Base-by-base conservation (phyloP, 2,329 filamentous ascomycete species). In the Diaporthe citrichinensis region DNA sequence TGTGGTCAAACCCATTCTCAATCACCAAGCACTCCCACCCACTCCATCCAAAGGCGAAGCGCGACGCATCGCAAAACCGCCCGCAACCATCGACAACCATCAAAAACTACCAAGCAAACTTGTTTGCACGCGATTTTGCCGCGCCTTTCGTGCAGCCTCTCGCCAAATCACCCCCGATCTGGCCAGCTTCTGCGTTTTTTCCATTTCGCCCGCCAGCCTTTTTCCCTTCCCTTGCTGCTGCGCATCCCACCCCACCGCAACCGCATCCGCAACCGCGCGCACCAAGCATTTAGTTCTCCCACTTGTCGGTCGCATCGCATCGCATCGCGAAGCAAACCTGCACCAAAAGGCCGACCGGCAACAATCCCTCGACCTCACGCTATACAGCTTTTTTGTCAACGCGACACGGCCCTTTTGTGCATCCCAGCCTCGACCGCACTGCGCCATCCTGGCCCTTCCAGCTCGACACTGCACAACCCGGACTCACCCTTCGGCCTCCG, bases 31-130 rank as follows among this genome's bases (percentile, higher is more conserved):
- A 71, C 69, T 75, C 71, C 73, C 75, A 61, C 71, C 74, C 72
- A 76, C 85, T 84, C 85, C 85, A 86, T 85, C 85, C 84, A 85
- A 84, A 79, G 65, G 77, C 78, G 79, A 82, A 79, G 86, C 85
- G 84, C 83, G 87, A 69, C 89, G 88, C 89, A 89, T 90, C 89
- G 86, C 88, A 88, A 87, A 86, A 88, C 87, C 88, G 84, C 87
- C 86, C 87, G 86, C 87, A 87, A 87, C 84, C 88, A 91, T 91
- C 89, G 85, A 88, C 85, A 85, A 83, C 86, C 88, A 90, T 90
- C 88, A 85, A 83, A 84, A 87, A 85, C 87, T 84, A 83, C 85
- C 85, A 85, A 86, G 84, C 86, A 85, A 85, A 86, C 85, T 85
- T 84, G 85, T 86, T 87, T 86, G 85, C 86, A 89, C 88, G 88